Percentiles rank a stretch among this genome's conserved stretches.
These are phyloP conservation scores for Irineochytrium annulatum DNA, from an alignment of 192 early-diverging fungal genomes.

Conservation along the genomic window DNA sequence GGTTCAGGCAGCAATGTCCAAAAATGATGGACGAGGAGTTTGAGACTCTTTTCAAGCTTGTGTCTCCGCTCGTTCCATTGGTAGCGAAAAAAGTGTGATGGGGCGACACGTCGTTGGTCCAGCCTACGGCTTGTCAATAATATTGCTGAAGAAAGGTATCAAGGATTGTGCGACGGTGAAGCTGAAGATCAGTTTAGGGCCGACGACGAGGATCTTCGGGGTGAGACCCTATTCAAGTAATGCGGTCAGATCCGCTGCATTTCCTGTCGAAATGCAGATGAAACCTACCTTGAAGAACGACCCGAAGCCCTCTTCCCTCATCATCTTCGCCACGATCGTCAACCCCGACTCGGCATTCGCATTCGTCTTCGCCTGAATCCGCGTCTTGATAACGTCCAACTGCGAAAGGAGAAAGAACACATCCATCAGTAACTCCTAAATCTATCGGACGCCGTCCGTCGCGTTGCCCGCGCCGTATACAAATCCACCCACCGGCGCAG, in stretches of 20 bases:
- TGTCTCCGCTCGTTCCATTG: no score
- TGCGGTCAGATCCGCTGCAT: background rate
- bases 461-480: background rate
- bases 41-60: no score
- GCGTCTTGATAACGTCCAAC: slow-evolving; percentile 98
- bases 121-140: background rate
- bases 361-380: slow-evolving; percentile 90
- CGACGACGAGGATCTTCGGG: slow-evolving; percentile 61
- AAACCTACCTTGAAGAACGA: slow-evolving; percentile 88
- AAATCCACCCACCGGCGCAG: slow-evolving; percentile 75
- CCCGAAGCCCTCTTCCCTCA: slow-evolving; percentile 84
- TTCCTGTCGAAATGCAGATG: background rate
- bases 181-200: slow-evolving; percentile 96
- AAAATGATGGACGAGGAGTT: no score
- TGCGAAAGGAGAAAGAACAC: background rate
- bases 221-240: slow-evolving; percentile 39
- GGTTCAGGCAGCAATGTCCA: no score
- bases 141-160: background rate
- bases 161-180: slow-evolving; percentile 72
- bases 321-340: slow-evolving; percentile 82
- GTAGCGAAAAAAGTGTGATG: no score
- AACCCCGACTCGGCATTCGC: slow-evolving; percentile 84
- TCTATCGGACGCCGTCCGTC: background rate
- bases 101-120: no score
- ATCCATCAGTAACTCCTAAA: background rate